Base-by-base conservation (phyloP, 179 eudicot species). In the Silene noctiflora region DNA sequence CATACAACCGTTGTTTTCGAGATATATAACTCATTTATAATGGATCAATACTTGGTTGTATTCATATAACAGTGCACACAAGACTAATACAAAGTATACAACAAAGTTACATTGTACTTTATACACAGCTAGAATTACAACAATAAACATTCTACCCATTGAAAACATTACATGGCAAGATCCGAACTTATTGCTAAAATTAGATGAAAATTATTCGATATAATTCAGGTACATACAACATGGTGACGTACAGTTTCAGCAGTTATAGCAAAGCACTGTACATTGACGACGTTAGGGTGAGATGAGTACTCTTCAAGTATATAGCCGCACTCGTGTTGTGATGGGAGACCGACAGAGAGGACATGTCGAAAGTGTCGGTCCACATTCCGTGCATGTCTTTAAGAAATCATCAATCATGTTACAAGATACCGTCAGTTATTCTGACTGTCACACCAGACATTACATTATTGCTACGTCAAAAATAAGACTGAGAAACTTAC, bases 341-440 rank as follows among this genome's bases (percentile, higher is more conserved):
- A 91, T 91, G 56, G 86, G 87, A 80, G 83, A 16, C 76, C 95
- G 88, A 79, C 97, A 91, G 69, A 91, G 53, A 69, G 92, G 95
- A 66, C 97, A 91, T 19, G 83, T 75, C 24, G 84, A 59, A 20
- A 91, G 75, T 20, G 88, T 73, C 44, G 73, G 83, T 59, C 92
- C 91, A 78, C 97, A 91, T 44, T 91, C 94, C 80, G 76, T 84
- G 90, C 97, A 91, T 31, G 90, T 86, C 97, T 85, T 77, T 55
- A 33, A 73, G 62, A n/a, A 27, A 67, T 25, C 35, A 22, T 64
- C 51, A 51, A 63, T 39, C 35, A 59, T 53, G 33, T 24, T 29
- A 74, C 29, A 3, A 68, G 24, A 55, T 56, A 4, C 70, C 33
- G 27, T 27, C 69, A 67, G 60, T 29, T 1, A 35, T 35, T 6